Conservation (phyloP, 257 asterid genomes). For the Parsonsia alboflavescens region DNA sequence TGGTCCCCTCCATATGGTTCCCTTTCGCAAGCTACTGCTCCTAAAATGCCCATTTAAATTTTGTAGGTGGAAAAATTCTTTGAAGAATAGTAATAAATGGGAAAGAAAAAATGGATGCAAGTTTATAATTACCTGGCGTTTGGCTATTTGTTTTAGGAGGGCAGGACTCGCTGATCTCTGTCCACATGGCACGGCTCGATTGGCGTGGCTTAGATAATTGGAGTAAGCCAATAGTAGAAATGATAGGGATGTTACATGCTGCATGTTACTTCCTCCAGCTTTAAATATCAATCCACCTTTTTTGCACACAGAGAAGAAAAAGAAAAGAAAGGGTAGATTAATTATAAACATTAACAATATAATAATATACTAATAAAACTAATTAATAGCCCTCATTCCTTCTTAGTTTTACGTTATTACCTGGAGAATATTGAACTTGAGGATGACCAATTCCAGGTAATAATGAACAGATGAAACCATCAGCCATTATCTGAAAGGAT, state of each 20-base stretch:
- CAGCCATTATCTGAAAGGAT: constrained; percentile 70
- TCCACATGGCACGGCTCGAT: constrained; percentile 71
- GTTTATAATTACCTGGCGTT: constrained; percentile 53
- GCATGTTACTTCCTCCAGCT: constrained; percentile 92
- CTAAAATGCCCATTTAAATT: neutral
- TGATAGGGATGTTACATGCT: constrained; percentile 84
- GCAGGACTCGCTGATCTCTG: constrained; percentile 58
- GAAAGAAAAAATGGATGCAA: neutral
- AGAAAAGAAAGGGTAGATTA: too few relatives aligned
- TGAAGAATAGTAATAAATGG: neutral
- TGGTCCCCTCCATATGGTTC: constrained; percentile 5
- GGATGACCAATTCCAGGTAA: constrained; percentile 76
- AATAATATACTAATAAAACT: neutral
- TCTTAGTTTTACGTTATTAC: constrained; percentile 30
- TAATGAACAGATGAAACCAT: constrained; percentile 65
- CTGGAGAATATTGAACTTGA: constrained; percentile 85
- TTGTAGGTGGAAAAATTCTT: too few relatives aligned
- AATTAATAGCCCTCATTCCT: neutral
- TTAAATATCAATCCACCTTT: constrained; percentile 67
- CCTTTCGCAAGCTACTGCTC: neutral
- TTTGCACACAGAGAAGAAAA: constrained; percentile 3
- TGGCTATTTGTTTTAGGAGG: constrained; percentile 69
- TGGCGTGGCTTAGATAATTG: constrained; percentile 83
- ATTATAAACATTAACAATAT: neutral
- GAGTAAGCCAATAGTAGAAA: constrained; percentile 74